Evolutionary conservation across 1,284 basidiomycete species (phyloP).

Genomic region (Cutaneotrichosporon sp.): DNA sequence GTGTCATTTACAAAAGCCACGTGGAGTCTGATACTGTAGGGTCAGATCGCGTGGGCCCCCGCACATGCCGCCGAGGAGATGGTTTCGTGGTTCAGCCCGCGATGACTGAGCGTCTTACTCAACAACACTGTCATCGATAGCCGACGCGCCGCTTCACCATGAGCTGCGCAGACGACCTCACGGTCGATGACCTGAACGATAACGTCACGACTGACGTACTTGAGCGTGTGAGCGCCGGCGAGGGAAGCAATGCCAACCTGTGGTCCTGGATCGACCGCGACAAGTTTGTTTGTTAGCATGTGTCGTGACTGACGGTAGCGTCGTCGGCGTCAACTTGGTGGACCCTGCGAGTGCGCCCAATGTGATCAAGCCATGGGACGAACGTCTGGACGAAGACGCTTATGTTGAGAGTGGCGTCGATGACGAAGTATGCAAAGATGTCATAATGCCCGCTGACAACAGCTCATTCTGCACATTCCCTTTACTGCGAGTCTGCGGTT

Average conservation of each 20-base stretch:
- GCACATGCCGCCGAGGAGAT: no score
- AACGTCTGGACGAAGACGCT: conserved; percentile 39
- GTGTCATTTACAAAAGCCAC: background rate
- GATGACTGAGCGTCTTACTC: conserved; percentile 1
- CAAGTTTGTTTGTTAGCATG: conserved; percentile 35
- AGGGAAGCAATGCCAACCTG: conserved; percentile 45
- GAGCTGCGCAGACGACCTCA: conserved; percentile 49
- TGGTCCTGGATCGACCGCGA: conserved; percentile 46
- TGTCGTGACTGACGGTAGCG: conserved; percentile 27
- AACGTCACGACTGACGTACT: conserved; percentile 37
- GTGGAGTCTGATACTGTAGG: no score
- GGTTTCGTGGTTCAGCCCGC: background rate
- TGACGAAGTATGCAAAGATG: conserved; percentile 40
- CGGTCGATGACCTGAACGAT: conserved; percentile 39
- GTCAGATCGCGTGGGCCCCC: no score
- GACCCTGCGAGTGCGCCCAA: conserved; percentile 34
- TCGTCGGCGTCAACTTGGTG: conserved; percentile 42
- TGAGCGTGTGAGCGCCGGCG: conserved; percentile 44
- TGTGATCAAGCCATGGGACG: conserved; percentile 50
- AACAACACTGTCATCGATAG: background rate
- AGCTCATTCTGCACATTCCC: conserved; percentile 48
- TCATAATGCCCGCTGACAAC: conserved; percentile 1
- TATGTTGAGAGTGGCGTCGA: conserved; percentile 47
- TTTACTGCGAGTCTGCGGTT: conserved; percentile 45
- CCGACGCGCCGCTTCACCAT: conserved; percentile 18